Evolutionary conservation across 176 grass and related monocot genomes (phyloP).

Genomic region (bread wheat (Triticum aestivum)): IWGSC_CS_RefSeq_v2.1 NC_057806.1:98144041-98144540

Average conservation of each 20-base stretch:
- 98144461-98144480: slow-evolving; percentile 13
- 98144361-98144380: slow-evolving; percentile 12
- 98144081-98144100: too few species aligned
- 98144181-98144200: too few species aligned
- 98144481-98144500: slow-evolving; percentile 21
- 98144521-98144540: not conserved
- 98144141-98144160: too few species aligned
- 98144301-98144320: slow-evolving; percentile 11
- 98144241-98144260: not conserved
- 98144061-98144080: too few species aligned
- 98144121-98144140: too few species aligned
- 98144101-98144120: too few species aligned
- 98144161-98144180: too few species aligned
- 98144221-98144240: too few species aligned
- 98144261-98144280: not conserved
- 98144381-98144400: slow-evolving; percentile 11
- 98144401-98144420: not conserved
- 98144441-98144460: slow-evolving; percentile 29
- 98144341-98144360: slow-evolving; percentile 7
- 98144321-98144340: not conserved
- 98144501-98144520: not conserved
- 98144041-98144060: too few species aligned
- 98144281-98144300: not conserved
- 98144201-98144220: too few species aligned
- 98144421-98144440: slow-evolving; percentile 6